Conservation (phyloP, 2,329 filamentous ascomycete species). For the Madurella fahalii region DNA sequence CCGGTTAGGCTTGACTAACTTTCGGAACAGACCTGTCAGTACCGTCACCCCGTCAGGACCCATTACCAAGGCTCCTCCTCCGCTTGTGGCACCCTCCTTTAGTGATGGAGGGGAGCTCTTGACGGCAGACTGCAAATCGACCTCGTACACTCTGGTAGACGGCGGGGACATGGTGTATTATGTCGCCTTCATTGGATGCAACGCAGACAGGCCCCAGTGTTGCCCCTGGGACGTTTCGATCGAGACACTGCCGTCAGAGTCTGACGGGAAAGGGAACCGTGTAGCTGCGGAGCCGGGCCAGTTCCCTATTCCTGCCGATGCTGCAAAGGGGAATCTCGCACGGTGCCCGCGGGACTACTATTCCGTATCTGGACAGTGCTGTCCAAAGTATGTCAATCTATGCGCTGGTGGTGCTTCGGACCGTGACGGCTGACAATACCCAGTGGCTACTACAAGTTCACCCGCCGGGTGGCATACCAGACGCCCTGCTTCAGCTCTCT, state of each 20-base stretch:
- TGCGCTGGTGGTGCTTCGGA: neutral
- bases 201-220: constrained; percentile 26
- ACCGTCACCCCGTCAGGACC: constrained; percentile 10
- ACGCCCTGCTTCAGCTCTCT: constrained; percentile 30
- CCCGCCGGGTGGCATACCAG: constrained; percentile 24
- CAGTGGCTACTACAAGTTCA: constrained; percentile 30
- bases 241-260: neutral
- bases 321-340: constrained; percentile 12
- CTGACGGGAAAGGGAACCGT: constrained; percentile 9
- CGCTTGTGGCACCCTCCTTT: constrained; percentile 14
- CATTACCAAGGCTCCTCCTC: constrained; percentile 6
- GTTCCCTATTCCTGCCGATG: constrained; percentile 18
- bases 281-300: constrained; percentile 14
- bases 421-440: neutral
- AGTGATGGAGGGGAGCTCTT: constrained; percentile 24
- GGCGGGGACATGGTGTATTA: constrained; percentile 25
- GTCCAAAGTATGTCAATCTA: constrained; percentile 23
- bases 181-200: constrained; percentile 28
- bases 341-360: constrained; percentile 29
- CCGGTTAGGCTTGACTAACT: neutral
- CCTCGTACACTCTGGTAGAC: constrained; percentile 27
- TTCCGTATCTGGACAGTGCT: constrained; percentile 27
- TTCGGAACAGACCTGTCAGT: constrained; percentile 9
- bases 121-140: constrained; percentile 21
- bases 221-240: constrained; percentile 28